Percentiles rank a stretch among this genome's conserved stretches.
phyloP scores from a whole-genome alignment of 2,329 filamentous ascomycete genomes.

The Juglanconis juglandina region DNA sequence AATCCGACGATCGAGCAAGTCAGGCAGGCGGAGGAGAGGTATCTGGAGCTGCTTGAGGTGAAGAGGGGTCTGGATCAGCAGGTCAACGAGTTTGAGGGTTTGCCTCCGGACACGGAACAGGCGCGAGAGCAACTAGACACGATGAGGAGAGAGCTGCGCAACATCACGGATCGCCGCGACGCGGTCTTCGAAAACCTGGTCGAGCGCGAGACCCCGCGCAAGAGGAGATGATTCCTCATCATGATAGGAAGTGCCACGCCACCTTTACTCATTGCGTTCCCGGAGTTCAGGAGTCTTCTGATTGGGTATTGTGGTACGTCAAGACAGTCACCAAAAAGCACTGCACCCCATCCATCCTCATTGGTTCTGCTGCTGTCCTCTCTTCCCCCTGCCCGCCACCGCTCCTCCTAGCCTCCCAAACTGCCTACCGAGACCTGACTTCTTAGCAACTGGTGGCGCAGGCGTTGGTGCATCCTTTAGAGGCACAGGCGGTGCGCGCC shows the following conservation, averaged over 20 bases:
- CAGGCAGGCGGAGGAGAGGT: conserved; percentile 53
- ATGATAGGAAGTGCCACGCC: neutral
- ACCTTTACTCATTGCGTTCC: neutral
- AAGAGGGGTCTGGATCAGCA: conserved; percentile 61
- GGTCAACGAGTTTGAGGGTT: conserved; percentile 63
- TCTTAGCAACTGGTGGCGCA: conserved; percentile 51
- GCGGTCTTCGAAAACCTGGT: conserved; percentile 71
- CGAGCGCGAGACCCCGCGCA: conserved; percentile 55
- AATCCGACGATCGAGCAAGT: conserved; percentile 56
- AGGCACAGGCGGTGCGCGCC: conserved; percentile 39
- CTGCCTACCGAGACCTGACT: conserved; percentile 62
- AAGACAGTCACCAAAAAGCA: neutral
- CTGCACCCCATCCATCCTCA: neutral
- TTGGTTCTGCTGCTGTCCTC: conserved; percentile 37
- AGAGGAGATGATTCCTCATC: conserved; percentile 28
- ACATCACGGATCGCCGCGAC: conserved; percentile 63
- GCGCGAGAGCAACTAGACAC: conserved; percentile 69
- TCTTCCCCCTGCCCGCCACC: conserved; percentile 61
- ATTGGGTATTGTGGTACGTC: conserved; percentile 1
- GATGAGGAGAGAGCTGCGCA: conserved; percentile 61
- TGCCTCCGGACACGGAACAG: conserved; percentile 67
- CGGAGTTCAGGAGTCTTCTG: neutral
- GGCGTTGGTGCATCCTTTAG: conserved; percentile 47
- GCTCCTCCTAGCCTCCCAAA: conserved; percentile 70
- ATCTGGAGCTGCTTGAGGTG: conserved; percentile 52